Base-by-base conservation (phyloP, 1,139 yeast species). In the Blastobotrys malaysiensis region DNA sequence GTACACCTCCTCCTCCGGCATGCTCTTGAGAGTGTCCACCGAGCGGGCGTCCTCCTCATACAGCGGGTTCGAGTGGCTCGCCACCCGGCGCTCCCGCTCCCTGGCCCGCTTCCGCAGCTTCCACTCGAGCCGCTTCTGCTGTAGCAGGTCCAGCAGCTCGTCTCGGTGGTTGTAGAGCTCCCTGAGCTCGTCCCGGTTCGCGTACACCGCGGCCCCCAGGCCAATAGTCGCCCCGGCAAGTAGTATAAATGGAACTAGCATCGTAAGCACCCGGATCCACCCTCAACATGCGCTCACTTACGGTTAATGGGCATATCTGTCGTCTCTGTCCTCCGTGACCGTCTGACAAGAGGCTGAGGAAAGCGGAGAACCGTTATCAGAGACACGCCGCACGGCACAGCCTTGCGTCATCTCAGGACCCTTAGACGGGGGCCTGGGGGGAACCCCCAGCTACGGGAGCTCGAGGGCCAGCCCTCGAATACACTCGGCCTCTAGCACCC, bases 151-250 rank as follows among this genome's bases (percentile, higher is more conserved):
- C 6, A 24, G 24, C 16, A 61, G 57, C 43, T 59, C 52, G 6
- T 43, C 49, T 45, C 48, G n/a, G 48, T 55, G 55, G 49, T 61
- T 59, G 36, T 60, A 51, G 9, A 55, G 50, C 9, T 59, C 62
- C 20, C 20, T 46, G 9, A 63, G 56, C 39, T 61, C 65, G n/a
- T 65, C 67, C n/a, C 58, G 49, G 53, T 65, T 61, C 45, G 63
- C 61, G 47, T 58, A 60, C 5, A 62, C 54, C 6, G 66, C 65
- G 5, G 59, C 60, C 7, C 65, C 63, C 7, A 63, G 52, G n/a
- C 68, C 68, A 5, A 63, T 56, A 13, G 63, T 58, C 27, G 63
- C 53, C 9, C 68, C 68, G 9, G 66, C 66, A 3, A 54, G 57
- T 2, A 64, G 52, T 5, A 63, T 50, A 16, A 63, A 36, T 7